These are phyloP conservation scores for Petrea volubilis DNA, from an alignment of 257 asterid genomes.

Conservation along the genomic window DNA sequence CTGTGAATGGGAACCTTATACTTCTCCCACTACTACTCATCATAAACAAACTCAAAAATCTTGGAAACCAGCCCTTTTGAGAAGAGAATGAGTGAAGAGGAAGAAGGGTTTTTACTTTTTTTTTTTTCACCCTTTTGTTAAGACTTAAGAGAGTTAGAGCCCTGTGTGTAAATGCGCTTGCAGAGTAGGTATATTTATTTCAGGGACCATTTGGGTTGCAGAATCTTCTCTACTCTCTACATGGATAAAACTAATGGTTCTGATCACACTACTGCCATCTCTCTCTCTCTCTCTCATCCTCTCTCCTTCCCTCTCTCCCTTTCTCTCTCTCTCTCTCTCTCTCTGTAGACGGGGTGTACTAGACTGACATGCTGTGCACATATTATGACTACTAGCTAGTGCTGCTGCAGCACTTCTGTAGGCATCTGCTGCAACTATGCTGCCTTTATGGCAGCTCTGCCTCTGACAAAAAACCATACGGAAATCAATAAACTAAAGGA, in stretches of 20 bases:
- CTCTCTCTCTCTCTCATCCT: background rate
- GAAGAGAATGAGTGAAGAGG: background rate
- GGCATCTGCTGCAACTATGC: constrained; percentile 45
- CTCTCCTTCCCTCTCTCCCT: too few relatives aligned
- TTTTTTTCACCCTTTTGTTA: too few relatives aligned
- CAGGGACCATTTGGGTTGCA: constrained; percentile 85
- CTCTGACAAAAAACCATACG: constrained; percentile 51
- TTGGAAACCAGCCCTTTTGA: too few relatives aligned
- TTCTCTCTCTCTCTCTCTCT: constrained; percentile 3
- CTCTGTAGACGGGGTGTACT: constrained; percentile 25
- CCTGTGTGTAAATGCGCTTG: constrained; percentile 14
- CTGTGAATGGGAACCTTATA: constrained; percentile 70
- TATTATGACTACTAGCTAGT: constrained; percentile 53
- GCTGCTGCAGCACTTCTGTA: constrained; percentile 35
- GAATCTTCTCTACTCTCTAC: constrained; percentile 81
- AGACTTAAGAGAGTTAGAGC: background rate
- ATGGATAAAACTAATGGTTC: constrained; percentile 73
- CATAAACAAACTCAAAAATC: too few relatives aligned
- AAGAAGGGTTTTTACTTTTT: background rate
- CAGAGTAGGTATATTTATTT: constrained; percentile 64
- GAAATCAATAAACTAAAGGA: constrained; percentile 42
- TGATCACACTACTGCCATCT: constrained; percentile 37
- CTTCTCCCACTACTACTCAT: constrained; percentile 46
- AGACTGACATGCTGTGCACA: constrained; percentile 52
- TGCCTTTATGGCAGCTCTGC: constrained; percentile 55